phyloP scores from a whole-genome alignment of 2,329 filamentous ascomycete genomes.

The Stemphylium vesicarium region DNA sequence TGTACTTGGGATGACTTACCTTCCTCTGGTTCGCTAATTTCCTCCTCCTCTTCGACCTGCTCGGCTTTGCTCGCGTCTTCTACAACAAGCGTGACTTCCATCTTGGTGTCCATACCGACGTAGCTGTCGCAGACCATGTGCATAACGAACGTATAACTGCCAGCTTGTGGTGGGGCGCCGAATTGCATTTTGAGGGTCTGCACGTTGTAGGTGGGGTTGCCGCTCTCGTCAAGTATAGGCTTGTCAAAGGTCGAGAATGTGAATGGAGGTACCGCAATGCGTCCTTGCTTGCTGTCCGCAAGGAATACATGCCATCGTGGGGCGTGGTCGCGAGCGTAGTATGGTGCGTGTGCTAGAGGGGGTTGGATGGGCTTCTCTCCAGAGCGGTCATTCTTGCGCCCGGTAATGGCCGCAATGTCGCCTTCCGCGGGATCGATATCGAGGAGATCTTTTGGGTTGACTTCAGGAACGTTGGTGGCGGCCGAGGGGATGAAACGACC shows the following conservation, averaged over 20 bases:
- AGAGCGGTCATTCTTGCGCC: constrained; percentile 72
- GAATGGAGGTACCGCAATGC: constrained; percentile 95
- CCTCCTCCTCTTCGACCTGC: constrained; percentile 82
- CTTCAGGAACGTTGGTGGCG: constrained; percentile 72
- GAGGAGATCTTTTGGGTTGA: constrained; percentile 81
- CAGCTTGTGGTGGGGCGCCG: constrained; percentile 88
- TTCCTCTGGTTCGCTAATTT: constrained; percentile 97
- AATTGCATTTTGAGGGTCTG: constrained; percentile 98
- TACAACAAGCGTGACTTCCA: constrained; percentile 86
- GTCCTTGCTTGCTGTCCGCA: constrained; percentile 90
- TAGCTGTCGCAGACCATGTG: constrained; percentile 95
- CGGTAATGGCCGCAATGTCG: constrained; percentile 83
- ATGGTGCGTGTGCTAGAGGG: constrained; percentile 87
- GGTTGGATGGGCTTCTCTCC: constrained; percentile 72
- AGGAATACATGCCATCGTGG: constrained; percentile 95
- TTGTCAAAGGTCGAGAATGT: constrained; percentile 94
- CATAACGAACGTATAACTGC: constrained; percentile 94
- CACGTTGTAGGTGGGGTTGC: constrained; percentile 90
- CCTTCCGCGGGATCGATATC: constrained; percentile 93
- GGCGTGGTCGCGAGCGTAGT: constrained; percentile 86
- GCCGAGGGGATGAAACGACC: constrained; percentile 91
- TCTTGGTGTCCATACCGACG: constrained; percentile 89
- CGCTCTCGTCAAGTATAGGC: constrained; percentile 78
- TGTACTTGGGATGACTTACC: constrained; percentile 66
- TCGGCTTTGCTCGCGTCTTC: constrained; percentile 87